Evolutionary conservation across 257 asterid genomes (phyloP).

Genomic region (Plantago ovata): DNA sequence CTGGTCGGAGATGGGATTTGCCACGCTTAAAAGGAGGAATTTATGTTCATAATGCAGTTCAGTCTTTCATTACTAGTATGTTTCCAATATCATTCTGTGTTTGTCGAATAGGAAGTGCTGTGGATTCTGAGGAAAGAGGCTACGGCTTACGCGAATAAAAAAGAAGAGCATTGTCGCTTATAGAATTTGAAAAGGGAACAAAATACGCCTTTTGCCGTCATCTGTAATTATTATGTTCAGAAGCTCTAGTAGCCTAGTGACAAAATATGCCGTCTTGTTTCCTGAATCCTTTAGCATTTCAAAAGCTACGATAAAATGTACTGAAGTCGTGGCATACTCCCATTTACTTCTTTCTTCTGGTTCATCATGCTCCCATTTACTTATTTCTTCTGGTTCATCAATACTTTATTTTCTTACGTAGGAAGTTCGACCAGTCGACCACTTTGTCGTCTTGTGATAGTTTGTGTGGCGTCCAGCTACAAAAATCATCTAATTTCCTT

Average conservation of each 20-base stretch:
- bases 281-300: constrained; percentile 18
- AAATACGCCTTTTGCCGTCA: constrained; percentile 1
- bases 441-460: neutral
- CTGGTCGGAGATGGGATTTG: constrained; percentile 1
- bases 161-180: constrained; percentile 18
- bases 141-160: constrained; percentile 6
- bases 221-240: constrained; percentile 13
- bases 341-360: too few relatives aligned
- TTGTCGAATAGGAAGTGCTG: neutral
- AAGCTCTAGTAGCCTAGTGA: constrained; percentile 11
- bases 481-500: neutral
- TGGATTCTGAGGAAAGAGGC: neutral
- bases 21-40: neutral
- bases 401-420: neutral
- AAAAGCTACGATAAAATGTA: constrained; percentile 2
- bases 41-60: constrained; percentile 3
- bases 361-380: too few relatives aligned
- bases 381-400: neutral
- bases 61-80: neutral
- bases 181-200: neutral
- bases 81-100: neutral
- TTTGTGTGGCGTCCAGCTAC: constrained; percentile 1
- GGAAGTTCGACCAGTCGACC: neutral
- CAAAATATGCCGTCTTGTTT: neutral
- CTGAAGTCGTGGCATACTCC: constrained; percentile 8